Evolutionary conservation across 345 rosid genomes (phyloP).

Genomic region (Passiflora organensis): DNA sequence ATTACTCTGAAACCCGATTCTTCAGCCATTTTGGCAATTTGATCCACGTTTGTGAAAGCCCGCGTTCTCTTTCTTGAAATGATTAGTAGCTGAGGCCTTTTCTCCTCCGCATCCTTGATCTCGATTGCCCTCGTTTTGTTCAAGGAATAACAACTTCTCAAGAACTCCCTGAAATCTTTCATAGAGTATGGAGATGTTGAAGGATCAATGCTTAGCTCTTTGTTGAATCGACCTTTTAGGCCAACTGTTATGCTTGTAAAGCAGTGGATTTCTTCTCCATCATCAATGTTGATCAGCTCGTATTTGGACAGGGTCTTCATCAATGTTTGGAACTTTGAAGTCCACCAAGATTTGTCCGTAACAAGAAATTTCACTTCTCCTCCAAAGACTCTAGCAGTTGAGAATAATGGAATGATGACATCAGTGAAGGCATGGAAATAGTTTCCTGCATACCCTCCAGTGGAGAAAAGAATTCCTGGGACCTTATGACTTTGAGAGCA

Average conservation of each 20-base stretch:
- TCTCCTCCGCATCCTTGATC: conserved; percentile 11
- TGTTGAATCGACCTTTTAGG: conserved; percentile 39
- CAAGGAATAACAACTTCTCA: conserved; percentile 47
- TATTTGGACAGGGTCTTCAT: conserved; percentile 46
- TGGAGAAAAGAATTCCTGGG: conserved; percentile 64
- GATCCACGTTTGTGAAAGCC: conserved; percentile 40
- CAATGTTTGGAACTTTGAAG: conserved; percentile 40
- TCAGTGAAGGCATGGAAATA: conserved; percentile 81
- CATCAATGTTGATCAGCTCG: conserved; percentile 50
- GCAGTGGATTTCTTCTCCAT: conserved; percentile 45
- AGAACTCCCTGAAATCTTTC: conserved; percentile 49
- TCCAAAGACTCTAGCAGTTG: conserved; percentile 46
- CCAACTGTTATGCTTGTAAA: conserved; percentile 52
- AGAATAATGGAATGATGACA: conserved; percentile 52
- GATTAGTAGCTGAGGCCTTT: conserved; percentile 51
- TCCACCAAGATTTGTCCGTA: conserved; percentile 46
- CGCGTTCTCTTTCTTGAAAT: conserved; percentile 53
- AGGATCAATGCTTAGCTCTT: conserved; percentile 56
- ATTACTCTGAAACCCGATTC: conserved; percentile 44
- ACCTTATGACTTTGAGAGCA: conserved; percentile 41
- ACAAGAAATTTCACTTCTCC: conserved; percentile 64
- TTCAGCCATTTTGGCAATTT: conserved; percentile 40
- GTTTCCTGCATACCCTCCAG: conserved; percentile 68
- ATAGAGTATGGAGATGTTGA: conserved; percentile 44
- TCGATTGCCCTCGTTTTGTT: conserved; percentile 27